Percentiles rank a stretch among this genome's conserved stretches.
These are phyloP conservation scores for Aphanomyces cochlioides DNA, from an alignment of 352 stramenopile species.

Conservation along the genomic window DNA sequence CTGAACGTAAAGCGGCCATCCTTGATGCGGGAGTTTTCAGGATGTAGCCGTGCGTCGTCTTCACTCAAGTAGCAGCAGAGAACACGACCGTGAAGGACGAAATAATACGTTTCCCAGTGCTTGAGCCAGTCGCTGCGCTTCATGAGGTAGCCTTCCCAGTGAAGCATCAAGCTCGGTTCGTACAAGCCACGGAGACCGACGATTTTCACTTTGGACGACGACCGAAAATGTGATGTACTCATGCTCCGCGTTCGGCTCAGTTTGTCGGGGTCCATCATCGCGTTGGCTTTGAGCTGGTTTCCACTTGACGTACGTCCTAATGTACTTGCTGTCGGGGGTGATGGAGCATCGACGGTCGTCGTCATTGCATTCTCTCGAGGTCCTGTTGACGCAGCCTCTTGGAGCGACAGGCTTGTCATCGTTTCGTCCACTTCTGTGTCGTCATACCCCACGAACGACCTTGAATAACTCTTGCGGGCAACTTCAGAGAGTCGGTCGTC, in stretches of 20 bases:
- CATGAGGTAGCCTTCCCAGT: constrained; percentile 85
- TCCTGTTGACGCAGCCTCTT: too few species aligned
- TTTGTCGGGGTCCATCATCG: background rate
- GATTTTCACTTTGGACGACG: background rate
- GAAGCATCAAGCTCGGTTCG: constrained; percentile 43
- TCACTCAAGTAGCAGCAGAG: constrained; percentile 84
- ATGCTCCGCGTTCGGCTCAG: constrained; percentile 15
- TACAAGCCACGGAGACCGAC: constrained; percentile 24
- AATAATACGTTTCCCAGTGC: constrained; percentile 88
- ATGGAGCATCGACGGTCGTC: background rate
- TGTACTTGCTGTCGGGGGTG: background rate
- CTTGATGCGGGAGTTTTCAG: constrained; percentile 86
- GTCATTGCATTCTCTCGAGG: background rate
- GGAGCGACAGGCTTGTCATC: background rate
- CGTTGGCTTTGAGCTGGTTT: constrained; percentile 14
- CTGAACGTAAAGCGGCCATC: constrained; percentile 84
- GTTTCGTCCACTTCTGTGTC: background rate
- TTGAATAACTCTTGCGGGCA: constrained; percentile 22
- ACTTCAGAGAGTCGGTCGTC: constrained; percentile 21
- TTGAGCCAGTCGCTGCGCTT: constrained; percentile 88
- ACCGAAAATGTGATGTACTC: constrained; percentile 4
- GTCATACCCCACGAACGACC: constrained; percentile 23
- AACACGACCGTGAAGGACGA: constrained; percentile 60
- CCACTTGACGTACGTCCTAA: constrained; percentile 18
- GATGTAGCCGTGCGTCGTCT: constrained; percentile 67